Evolutionary conservation across 75 land plant genomes (phyloP), one percentile per base, ranked within the genome.

Genomic region (Pseudotsuga menziesii): DNA sequence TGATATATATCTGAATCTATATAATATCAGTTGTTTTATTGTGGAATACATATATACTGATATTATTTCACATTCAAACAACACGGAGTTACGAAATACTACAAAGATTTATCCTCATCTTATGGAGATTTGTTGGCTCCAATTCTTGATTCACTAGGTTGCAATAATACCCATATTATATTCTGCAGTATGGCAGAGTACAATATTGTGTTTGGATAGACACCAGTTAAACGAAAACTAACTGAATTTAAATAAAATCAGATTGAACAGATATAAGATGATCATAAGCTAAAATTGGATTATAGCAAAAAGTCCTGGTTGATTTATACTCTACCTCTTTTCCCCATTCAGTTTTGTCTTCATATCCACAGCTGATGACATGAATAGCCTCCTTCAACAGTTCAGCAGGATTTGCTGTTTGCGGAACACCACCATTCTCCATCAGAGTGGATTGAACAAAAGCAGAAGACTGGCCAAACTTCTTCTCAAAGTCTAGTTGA

Each of bases 321-420:
- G 7, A 16, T 26, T 55, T 55, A 17, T 48, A 56, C n/a, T 25
- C 25, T 83, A 92, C 95, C 91, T 92, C 95, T 9, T 64, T 26
- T 4, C 95, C 93, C 95, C 95, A 92, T 32, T 88, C 95, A 12
- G 91, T 90, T 73, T 88, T 92, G 83, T 92, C 95, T 82, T 92
- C 95, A 81, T 92, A 92, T 29, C 93, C 95, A 64, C 95, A 92
- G 57, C 95, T 92, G 27, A 92, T 92, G 32, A 92, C 95, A 81
- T 92, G 95, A 77, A 92, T 92, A 62, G 95, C 95, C 79, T 92
- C 95, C 72, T 87, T 91, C 57, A 92, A 85, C 56, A 88, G 85
- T 27, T 87, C 89, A 66, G 88, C 91, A 5, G 91, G 91, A 74
- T 91, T 91, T 14, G 94, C 90, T 16, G 91, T 89, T 15, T 89